A percentile compares a stretch with the other conserved stretches of the same genome.
phyloP scores from a whole-genome alignment of 495 filamentous ascomycete species.

The Neurospora sublineolata region DNA sequence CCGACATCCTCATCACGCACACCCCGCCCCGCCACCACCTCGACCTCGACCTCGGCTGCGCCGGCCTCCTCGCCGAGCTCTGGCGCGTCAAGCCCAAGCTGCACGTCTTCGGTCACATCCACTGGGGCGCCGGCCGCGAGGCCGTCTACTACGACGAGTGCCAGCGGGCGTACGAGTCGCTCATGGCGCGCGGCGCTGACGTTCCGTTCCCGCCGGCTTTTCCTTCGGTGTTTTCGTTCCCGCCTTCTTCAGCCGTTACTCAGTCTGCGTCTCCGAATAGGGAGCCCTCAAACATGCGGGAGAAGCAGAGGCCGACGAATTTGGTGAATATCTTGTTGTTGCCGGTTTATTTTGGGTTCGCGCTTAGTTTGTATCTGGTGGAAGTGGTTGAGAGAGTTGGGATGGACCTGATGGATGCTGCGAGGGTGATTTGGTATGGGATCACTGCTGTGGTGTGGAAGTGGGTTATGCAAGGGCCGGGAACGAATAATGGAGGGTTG shows the following conservation, averaged over 20 bases:
- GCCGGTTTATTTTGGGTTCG: neutral
- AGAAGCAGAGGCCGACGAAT: neutral
- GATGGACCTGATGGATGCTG: slow-evolving; percentile 40
- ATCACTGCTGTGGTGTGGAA: slow-evolving; percentile 58
- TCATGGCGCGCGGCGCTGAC: slow-evolving; percentile 30
- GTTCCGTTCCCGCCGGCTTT: neutral
- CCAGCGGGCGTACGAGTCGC: slow-evolving; percentile 57
- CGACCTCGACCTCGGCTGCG: slow-evolving; percentile 67
- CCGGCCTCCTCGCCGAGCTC: slow-evolving; percentile 58
- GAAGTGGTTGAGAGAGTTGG: neutral
- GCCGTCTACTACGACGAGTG: slow-evolving; percentile 68
- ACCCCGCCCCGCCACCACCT: slow-evolving; percentile 58
- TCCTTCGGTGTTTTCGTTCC: neutral
- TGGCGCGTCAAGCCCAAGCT: slow-evolving; percentile 69
- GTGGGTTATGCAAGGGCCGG: slow-evolving; percentile 48
- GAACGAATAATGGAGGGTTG: slow-evolving; percentile 48
- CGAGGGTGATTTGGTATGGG: slow-evolving; percentile 51
- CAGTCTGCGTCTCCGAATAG: neutral
- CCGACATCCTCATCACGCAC: slow-evolving; percentile 81
- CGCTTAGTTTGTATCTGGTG: neutral
- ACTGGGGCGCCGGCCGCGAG: slow-evolving; percentile 55
- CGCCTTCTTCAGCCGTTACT: neutral
- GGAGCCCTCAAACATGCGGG: neutral
- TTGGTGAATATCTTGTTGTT: neutral
- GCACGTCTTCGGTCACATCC: slow-evolving; percentile 87